These are phyloP conservation scores for Secale cereale DNA, from an alignment of 176 grass and related monocot genomes.

Conservation along the genomic window DNA sequence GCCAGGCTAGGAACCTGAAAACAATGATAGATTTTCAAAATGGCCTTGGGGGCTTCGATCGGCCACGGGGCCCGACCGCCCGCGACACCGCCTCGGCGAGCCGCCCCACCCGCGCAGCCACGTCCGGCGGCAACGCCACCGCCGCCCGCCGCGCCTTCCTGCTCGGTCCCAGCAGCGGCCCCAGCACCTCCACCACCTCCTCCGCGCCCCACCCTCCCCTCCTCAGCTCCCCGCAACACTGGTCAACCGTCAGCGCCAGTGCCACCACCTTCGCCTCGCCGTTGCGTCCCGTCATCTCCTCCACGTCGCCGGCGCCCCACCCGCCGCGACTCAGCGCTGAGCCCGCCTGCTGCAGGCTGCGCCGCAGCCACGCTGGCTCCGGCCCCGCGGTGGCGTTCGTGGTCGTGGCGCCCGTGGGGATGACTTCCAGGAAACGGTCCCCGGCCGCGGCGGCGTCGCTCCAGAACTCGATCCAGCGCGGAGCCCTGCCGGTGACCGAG, in stretches of 20 bases:
- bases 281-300: conserved; percentile 44
- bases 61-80: conserved; percentile 14
- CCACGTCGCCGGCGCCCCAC: conserved; percentile 53
- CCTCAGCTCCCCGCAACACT: conserved; percentile 53
- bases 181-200: conserved; percentile 65
- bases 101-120: conserved; percentile 50
- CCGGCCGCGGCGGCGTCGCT: conserved; percentile 46
- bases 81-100: conserved; percentile 58
- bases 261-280: conserved; percentile 11
- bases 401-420: neutral
- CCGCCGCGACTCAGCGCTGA: conserved; percentile 47
- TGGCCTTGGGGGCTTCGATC: conserved; percentile 17
- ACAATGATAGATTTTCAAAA: conserved; percentile 24
- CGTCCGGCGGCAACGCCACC: conserved; percentile 53
- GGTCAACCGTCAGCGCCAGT: conserved; percentile 35
- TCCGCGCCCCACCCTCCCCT: conserved; percentile 64
- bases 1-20: neutral
- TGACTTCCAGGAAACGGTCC: conserved; percentile 51
- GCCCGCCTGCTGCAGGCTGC: conserved; percentile 41
- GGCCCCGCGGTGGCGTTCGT: neutral
- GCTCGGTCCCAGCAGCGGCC: conserved; percentile 23
- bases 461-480: conserved; percentile 87
- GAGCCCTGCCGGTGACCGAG: conserved; percentile 62
- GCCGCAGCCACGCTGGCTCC: conserved; percentile 35
- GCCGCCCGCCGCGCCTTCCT: conserved; percentile 31